Base-by-base conservation (phyloP, 2,329 filamentous ascomycete species). In the Trichoderma harzianum region DNA sequence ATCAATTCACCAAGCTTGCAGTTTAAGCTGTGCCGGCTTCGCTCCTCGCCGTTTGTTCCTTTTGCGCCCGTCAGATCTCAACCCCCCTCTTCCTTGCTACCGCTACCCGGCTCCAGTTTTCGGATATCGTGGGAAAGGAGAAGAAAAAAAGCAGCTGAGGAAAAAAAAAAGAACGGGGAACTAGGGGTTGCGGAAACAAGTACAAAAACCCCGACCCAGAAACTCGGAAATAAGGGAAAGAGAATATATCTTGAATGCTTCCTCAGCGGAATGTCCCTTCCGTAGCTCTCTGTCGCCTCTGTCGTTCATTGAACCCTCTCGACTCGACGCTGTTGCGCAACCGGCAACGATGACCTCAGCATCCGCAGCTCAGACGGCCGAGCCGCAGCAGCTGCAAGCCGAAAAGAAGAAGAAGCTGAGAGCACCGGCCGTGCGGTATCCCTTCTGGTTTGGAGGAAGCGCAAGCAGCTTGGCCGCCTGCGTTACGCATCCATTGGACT, bases 391-490 rank as follows among this genome's bases (percentile, higher is more conserved):
- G 58, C 63, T 53, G 11, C 71, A 72, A 28, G 71, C 51, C 72
- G 72, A 60, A 47, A 77, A 78, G 71, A 79, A 82, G 71, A 79
- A 82, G 76, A 82, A 84, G 78, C 69, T 58, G 74, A 78, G 79
- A 53, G 73, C 58, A 74, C 79, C 76, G 36, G 75, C 83, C 3
- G 80, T 87, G 55, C 83, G 84, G 73, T 95, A 95, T 83, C 93
- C 93, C 11, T 95, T 95, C 83, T 98, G 95, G 96, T 98, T 99
- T 81, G 96, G 96, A 74, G 96, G 96, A 70, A 97, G 93, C 80
- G 94, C 95, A 65, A 96, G 93, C 79, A 97, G 93, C 80, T 91
- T 96, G 86, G 95, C 95, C 47, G 95, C 95, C 58, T 91, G 90
- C 76, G 93, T 97, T 63, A 98, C 95, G 34, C 95, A 98, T 86